Conservation (phyloP, 2,329 filamentous ascomycete genomes). For the Purpureocillium lavendulum region DNA sequence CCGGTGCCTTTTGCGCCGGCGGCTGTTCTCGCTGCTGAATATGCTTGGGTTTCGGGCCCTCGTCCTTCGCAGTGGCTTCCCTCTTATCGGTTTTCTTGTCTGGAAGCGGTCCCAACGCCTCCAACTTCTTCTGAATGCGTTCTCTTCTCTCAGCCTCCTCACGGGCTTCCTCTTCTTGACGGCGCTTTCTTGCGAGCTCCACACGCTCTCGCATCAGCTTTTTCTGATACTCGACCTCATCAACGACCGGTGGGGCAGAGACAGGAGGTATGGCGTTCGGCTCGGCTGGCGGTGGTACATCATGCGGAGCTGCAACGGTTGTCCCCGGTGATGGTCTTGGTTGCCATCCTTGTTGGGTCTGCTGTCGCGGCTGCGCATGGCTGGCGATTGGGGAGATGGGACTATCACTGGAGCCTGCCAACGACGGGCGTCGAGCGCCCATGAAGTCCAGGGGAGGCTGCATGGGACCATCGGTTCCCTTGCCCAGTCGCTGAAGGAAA, state of each 20-base stretch:
- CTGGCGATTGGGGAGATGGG: slow-evolving; percentile 34
- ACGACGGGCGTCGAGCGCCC: slow-evolving; percentile 37
- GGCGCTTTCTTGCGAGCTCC: slow-evolving; percentile 60
- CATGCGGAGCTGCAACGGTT: slow-evolving; percentile 29
- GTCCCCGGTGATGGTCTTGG: slow-evolving; percentile 34
- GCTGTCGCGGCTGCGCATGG: slow-evolving; percentile 18
- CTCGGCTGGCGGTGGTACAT: slow-evolving; percentile 17
- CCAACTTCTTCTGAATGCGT: slow-evolving; percentile 64
- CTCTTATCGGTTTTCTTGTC: slow-evolving; percentile 52
- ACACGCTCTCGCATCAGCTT: slow-evolving; percentile 66
- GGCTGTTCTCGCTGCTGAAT: slow-evolving; percentile 24
- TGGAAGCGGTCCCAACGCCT: slow-evolving; percentile 57
- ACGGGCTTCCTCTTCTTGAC: slow-evolving; percentile 59
- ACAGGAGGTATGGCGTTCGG: slow-evolving; percentile 21
- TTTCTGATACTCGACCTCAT: slow-evolving; percentile 56
- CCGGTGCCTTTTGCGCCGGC: slow-evolving; percentile 6
- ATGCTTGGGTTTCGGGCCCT: slow-evolving; percentile 25
- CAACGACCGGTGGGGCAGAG: slow-evolving; percentile 28
- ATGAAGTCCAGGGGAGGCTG: slow-evolving; percentile 33
- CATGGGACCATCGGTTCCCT: slow-evolving; percentile 31
- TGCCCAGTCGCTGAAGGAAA: slow-evolving; percentile 49
- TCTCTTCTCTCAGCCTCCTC: slow-evolving; percentile 66
- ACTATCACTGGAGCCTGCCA: slow-evolving; percentile 41
- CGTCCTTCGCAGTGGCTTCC: slow-evolving; percentile 30
- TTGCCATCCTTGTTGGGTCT: slow-evolving; percentile 15